Percentiles rank a stretch among this genome's conserved stretches.
These are phyloP conservation scores for Miscanthus lutarioriparius DNA, from an alignment of 176 grass and related monocot genomes.

Conservation along the genomic window DNA sequence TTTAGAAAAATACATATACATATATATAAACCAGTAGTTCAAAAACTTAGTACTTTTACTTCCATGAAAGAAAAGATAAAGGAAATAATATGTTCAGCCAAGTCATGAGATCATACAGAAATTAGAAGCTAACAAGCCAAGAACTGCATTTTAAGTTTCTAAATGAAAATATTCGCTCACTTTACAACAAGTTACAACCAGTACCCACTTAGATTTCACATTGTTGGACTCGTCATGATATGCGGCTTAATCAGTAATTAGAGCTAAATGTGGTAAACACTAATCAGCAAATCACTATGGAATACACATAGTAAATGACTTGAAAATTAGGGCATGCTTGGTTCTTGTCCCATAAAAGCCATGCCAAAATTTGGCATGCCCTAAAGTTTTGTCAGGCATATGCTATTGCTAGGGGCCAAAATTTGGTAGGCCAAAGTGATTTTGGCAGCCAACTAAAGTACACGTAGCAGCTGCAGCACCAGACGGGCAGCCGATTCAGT, in stretches of 20 bases:
- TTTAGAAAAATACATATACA: conserved; percentile 21
- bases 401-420: background rate
- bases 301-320: background rate
- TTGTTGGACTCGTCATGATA: background rate
- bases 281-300: background rate
- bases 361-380: background rate
- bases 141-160: background rate
- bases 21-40: background rate
- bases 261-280: background rate
- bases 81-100: background rate
- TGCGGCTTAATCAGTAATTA: background rate
- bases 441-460: background rate
- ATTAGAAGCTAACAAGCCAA: background rate
- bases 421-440: background rate
- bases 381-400: background rate
- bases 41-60: background rate
- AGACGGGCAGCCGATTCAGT: background rate
- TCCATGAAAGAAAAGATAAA: background rate
- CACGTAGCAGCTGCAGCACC: background rate
- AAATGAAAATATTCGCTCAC: background rate
- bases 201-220: background rate
- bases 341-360: background rate
- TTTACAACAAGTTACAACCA: background rate
- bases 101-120: background rate
- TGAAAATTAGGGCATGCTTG: background rate